Evolutionary conservation across 257 asterid species (phyloP), one percentile per base, ranked within the genome.

Genomic region (Linderniella brevidens): DNA sequence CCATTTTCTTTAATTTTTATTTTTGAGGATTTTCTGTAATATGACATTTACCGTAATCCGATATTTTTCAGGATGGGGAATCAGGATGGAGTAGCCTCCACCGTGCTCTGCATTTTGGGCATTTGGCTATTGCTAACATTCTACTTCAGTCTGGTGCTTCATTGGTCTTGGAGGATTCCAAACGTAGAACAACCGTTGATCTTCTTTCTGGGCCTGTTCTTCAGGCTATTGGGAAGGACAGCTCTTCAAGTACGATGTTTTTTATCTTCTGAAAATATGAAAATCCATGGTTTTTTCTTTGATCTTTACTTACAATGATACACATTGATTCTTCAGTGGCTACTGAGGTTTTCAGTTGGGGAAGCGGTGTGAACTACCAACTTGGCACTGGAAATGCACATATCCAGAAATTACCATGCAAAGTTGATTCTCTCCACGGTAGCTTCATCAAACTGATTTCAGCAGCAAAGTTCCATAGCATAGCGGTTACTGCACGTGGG

Each of bases 31-130:
- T 6, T 25, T 25, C 32, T 6, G 15, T 15, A 15, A 9, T 7
- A 8, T 17, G 19, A 29, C 25, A 17, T 17, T 11, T 9, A 1
- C 19, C 18, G 51, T 17, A 17, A 46, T 15, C 36, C 9, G 1
- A 15, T 46, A 15, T 17, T 18, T 8, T 43, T 54, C 78, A 90
- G 99, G 99, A 85, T 53, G 86, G 94, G 62, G 99, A 82, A 70
- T 90, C 99, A 9, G 96, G 93, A 60, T 90, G 96, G 96, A 90
- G 86, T 62, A 79, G 96, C 75, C 93, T 90, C 63, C 96, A 90
- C 60, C 75, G 94, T 57, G 92, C 94, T 54, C 71, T 90, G 68
- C 94, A 90, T 62, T 90, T 90, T 56, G 99, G 99, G 45, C 99
- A 90, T 64, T 75, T 90, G 57, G 86, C 96, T 12, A 84, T 79